phyloP scores from a whole-genome alignment of 441 rosid genomes.

The Geranium incanum region DNA sequence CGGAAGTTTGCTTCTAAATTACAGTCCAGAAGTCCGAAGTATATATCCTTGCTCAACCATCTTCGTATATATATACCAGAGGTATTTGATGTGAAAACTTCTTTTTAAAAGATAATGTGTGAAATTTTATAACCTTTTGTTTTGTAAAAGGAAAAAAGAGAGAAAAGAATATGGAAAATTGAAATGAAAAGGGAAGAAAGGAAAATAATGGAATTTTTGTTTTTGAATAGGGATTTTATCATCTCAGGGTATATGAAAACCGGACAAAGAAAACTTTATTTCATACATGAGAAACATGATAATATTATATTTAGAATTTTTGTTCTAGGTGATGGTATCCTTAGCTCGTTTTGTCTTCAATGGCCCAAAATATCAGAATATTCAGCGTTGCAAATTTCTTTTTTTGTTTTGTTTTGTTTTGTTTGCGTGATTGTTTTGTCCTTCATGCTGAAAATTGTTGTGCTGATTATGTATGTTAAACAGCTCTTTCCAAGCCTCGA shows the following conservation, averaged over 20 bases:
- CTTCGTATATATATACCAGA: slow-evolving; percentile 93
- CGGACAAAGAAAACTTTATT: too few relatives aligned
- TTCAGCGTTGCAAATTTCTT: too few relatives aligned
- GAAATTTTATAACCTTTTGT: background rate
- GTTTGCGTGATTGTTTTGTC: background rate
- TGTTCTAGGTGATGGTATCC: too few relatives aligned
- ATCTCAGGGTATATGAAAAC: too few relatives aligned
- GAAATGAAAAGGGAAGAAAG: too few relatives aligned
- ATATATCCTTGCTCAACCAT: slow-evolving; percentile 96
- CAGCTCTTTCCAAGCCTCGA: slow-evolving; percentile 93
- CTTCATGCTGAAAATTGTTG: background rate
- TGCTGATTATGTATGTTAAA: slow-evolving; percentile 24
- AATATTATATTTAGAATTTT: too few relatives aligned
- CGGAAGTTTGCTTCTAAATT: slow-evolving; percentile 83
- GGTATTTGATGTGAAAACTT: slow-evolving; percentile 40
- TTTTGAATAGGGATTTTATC: too few relatives aligned
- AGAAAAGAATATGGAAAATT: background rate
- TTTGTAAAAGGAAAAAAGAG: background rate
- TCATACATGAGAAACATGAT: too few relatives aligned
- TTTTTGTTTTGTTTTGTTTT: background rate
- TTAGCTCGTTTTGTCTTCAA: too few relatives aligned
- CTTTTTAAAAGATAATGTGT: slow-evolving; percentile 1
- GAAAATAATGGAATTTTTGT: too few relatives aligned
- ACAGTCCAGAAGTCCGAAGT: slow-evolving; percentile 96
- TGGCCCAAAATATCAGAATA: too few relatives aligned